A percentile compares a stretch with the other conserved stretches of the same genome.
phyloP scores from a whole-genome alignment of 176 grass and related monocot genomes.

The Eragrostis nindensis region DNA sequence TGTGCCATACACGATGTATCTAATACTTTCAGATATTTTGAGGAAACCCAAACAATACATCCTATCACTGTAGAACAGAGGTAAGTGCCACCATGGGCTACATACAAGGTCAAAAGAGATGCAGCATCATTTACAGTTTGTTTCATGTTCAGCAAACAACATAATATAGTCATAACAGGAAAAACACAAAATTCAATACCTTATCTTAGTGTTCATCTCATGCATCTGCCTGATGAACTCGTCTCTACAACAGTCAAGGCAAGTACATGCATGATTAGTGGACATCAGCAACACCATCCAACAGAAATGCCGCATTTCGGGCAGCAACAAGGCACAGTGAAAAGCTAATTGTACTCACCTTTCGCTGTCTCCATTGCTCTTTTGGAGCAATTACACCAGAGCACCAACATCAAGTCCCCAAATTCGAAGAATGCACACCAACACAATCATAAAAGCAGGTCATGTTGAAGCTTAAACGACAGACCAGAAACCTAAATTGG shows the following conservation, averaged over 20 bases:
- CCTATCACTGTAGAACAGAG: background rate
- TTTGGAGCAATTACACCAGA: constrained; percentile 30
- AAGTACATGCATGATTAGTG: background rate
- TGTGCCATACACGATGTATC: background rate
- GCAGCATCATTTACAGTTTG: background rate
- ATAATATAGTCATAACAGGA: background rate
- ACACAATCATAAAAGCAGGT: background rate
- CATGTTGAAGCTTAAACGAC: background rate
- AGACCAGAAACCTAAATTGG: background rate
- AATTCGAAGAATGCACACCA: constrained; percentile 13
- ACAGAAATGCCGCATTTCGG: background rate
- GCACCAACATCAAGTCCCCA: constrained; percentile 10
- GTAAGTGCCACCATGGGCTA: background rate
- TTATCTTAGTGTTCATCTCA: constrained; percentile 81
- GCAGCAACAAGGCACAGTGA: constrained; percentile 1
- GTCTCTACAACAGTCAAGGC: constrained; percentile 48
- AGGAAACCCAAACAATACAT: constrained; percentile 12
- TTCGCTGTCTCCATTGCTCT: constrained; percentile 44
- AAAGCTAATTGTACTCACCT: constrained; percentile 36
- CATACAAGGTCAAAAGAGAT: constrained; percentile 14
- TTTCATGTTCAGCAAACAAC: background rate
- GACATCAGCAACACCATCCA: background rate
- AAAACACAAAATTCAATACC: constrained; percentile 39
- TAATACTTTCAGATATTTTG: background rate
- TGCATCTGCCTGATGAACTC: constrained; percentile 67